Conservation (phyloP, 768 basidiomycete genomes). For the Russula earlei region DNA sequence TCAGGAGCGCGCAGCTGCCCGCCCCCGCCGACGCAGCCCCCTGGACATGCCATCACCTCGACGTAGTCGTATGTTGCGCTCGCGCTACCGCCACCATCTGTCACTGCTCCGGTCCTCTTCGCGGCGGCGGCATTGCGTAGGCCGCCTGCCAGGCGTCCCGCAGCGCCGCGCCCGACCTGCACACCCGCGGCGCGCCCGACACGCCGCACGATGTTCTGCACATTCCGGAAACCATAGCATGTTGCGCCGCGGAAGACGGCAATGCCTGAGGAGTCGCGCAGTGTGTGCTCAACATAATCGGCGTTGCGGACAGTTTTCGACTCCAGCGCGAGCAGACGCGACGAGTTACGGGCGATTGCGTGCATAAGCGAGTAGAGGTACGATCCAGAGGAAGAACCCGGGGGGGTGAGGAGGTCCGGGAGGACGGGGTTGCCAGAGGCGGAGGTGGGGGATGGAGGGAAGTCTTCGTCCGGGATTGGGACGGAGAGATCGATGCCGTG, state of each 20-base stretch:
- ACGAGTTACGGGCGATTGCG: slow-evolving; percentile 36
- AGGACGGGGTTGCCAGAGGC: slow-evolving; percentile 26
- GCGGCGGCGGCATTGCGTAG: slow-evolving; percentile 24
- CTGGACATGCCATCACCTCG: slow-evolving; percentile 98
- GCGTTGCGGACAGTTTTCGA: slow-evolving; percentile 24
- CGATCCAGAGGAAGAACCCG: slow-evolving; percentile 86
- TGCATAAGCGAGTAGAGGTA: slow-evolving; percentile 77
- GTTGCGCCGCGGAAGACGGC: slow-evolving; percentile 87
- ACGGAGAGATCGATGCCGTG: slow-evolving; percentile 66
- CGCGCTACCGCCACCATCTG: background rate
- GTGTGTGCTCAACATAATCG: slow-evolving; percentile 41
- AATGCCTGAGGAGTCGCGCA: slow-evolving; percentile 53
- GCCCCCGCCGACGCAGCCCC: slow-evolving; percentile 95
- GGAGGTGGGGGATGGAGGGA: background rate
- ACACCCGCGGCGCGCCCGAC: slow-evolving; percentile 18
- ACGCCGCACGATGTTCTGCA: slow-evolving; percentile 85
- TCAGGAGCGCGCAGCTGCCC: slow-evolving; percentile 51
- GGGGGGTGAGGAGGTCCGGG: slow-evolving; percentile 69
- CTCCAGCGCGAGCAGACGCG: slow-evolving; percentile 26
- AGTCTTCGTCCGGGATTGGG: slow-evolving; percentile 43
- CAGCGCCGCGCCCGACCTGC: slow-evolving; percentile 60
- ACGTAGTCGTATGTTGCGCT: slow-evolving; percentile 71
- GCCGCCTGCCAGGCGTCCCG: slow-evolving; percentile 35
- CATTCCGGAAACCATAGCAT: slow-evolving; percentile 94
- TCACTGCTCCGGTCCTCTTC: slow-evolving; percentile 14